Evolutionary conservation across 2,329 filamentous ascomycete genomes (phyloP).

Genomic region (Lasiodiplodia sp.): DNA sequence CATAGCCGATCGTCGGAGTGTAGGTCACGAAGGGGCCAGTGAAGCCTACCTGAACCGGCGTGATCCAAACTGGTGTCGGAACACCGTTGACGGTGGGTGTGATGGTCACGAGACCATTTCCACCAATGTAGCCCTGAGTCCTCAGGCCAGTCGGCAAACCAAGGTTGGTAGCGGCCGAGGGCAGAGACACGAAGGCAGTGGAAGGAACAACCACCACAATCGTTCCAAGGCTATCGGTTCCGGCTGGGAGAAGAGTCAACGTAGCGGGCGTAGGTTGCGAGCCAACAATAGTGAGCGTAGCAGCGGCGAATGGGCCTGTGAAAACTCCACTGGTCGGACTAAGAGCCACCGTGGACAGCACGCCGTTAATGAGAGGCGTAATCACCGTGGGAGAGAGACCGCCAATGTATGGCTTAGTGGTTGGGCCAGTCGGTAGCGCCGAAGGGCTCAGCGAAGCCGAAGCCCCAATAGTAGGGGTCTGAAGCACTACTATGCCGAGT

Average conservation of each 20-base stretch:
- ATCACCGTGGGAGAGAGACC: background rate
- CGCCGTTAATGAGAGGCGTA: background rate
- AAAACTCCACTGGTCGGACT: background rate
- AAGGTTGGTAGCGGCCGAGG: background rate
- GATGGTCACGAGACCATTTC: background rate
- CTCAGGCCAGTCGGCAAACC: background rate
- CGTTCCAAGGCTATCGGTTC: background rate
- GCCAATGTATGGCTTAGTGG: constrained; percentile 8
- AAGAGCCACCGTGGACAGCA: background rate
- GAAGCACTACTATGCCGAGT: no score
- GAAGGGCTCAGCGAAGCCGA: no score
- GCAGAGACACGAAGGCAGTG: background rate
- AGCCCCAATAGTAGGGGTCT: no score
- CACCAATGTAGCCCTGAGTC: constrained; percentile 11
- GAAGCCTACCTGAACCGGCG: background rate
- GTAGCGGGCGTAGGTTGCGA: background rate
- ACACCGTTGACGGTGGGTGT: background rate
- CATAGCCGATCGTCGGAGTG: background rate
- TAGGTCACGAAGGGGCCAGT: background rate
- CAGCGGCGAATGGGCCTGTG: background rate
- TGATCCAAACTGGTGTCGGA: background rate
- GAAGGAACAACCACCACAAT: background rate
- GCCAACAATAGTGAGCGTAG: background rate
- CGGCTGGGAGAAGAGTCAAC: background rate
- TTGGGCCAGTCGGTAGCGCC: background rate